A percentile compares a stretch with the other conserved stretches of the same genome.
These are phyloP conservation scores for Xylariaceae sp. DNA, from an alignment of 2,329 filamentous ascomycete species.

Conservation along the genomic window DNA sequence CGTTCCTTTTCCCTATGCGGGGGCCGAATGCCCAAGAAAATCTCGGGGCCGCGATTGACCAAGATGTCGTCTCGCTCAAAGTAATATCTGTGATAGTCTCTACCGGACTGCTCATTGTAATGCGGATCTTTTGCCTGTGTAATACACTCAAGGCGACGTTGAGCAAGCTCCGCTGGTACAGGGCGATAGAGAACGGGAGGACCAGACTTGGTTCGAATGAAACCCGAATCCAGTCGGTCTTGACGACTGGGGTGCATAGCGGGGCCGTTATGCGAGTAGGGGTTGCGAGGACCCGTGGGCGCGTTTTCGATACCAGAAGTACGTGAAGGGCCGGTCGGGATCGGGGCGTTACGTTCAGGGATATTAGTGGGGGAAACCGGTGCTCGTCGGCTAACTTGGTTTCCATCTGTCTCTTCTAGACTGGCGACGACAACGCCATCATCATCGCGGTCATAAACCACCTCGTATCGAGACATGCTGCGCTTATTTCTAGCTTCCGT, in stretches of 20 bases:
- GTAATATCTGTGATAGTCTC: constrained; percentile 63
- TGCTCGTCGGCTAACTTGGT: constrained; percentile 18
- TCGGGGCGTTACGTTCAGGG: constrained; percentile 24
- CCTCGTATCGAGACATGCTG: constrained; percentile 60
- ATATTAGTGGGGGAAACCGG: constrained; percentile 24
- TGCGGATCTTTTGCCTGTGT: constrained; percentile 43
- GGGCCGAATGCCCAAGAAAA: constrained; percentile 59
- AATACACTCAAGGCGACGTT: constrained; percentile 57
- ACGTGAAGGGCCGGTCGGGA: constrained; percentile 31
- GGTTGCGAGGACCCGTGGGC: constrained; percentile 38
- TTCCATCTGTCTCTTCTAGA: constrained; percentile 46
- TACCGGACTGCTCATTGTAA: constrained; percentile 38
- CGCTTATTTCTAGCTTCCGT: constrained; percentile 48
- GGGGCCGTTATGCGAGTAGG: constrained; percentile 30
- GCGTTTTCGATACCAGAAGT: constrained; percentile 32
- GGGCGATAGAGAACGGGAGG: constrained; percentile 48
- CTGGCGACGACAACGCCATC: constrained; percentile 51
- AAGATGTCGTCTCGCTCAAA: constrained; percentile 63
- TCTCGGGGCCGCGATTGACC: constrained; percentile 68
- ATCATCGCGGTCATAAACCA: constrained; percentile 58
- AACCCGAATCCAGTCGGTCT: constrained; percentile 21
- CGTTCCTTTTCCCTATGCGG: constrained; percentile 48
- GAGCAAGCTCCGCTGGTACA: constrained; percentile 58
- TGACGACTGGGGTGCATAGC: constrained; percentile 19
- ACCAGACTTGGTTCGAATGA: constrained; percentile 36